Percentiles rank a stretch among this genome's conserved stretches.
Evolutionary conservation across 2,329 filamentous ascomycete genomes (phyloP).

Genomic region (Fusarium buxicola): DNA sequence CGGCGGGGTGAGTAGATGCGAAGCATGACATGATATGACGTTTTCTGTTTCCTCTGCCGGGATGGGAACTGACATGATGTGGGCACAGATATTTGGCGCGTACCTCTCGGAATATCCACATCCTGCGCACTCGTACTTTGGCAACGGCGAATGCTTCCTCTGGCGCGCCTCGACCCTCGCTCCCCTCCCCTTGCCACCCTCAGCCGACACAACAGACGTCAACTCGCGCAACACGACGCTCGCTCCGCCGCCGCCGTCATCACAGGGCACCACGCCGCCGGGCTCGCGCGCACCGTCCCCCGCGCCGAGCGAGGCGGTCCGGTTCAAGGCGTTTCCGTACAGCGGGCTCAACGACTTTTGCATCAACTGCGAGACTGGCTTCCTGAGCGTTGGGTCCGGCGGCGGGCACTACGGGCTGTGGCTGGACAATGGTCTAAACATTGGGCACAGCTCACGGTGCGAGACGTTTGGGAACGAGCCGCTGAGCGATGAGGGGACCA

Average conservation of each 20-base stretch:
- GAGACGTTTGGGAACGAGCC: slow-evolving; percentile 96
- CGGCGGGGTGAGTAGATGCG: slow-evolving; percentile 70
- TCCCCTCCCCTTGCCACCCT: slow-evolving; percentile 63
- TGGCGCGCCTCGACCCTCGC: slow-evolving; percentile 70
- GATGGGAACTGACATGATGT: slow-evolving; percentile 13
- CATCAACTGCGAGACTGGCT: slow-evolving; percentile 89
- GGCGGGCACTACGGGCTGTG: slow-evolving; percentile 94
- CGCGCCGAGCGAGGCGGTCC: slow-evolving; percentile 77
- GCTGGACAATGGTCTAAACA: slow-evolving; percentile 87
- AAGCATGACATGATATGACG: slow-evolving; percentile 22
- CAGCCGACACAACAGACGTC: slow-evolving; percentile 62
- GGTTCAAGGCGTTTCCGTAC: slow-evolving; percentile 98
- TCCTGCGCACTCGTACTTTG: slow-evolving; percentile 86
- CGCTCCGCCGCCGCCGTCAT: slow-evolving; percentile 46
- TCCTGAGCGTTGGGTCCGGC: slow-evolving; percentile 85
- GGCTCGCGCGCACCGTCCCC: slow-evolving; percentile 47
- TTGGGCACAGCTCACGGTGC: slow-evolving; percentile 84
- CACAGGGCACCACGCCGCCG: slow-evolving; percentile 41
- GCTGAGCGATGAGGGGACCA: slow-evolving; percentile 90
- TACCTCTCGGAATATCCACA: slow-evolving; percentile 92
- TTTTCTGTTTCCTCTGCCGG: neutral
- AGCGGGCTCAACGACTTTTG: slow-evolving; percentile 97
- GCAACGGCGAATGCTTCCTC: slow-evolving; percentile 92
- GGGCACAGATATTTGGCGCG: slow-evolving; percentile 80
- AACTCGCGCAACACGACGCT: slow-evolving; percentile 54